Evolutionary conservation across 2,329 filamentous ascomycete genomes (phyloP).

Genomic region (Botryotinia convoluta): DNA sequence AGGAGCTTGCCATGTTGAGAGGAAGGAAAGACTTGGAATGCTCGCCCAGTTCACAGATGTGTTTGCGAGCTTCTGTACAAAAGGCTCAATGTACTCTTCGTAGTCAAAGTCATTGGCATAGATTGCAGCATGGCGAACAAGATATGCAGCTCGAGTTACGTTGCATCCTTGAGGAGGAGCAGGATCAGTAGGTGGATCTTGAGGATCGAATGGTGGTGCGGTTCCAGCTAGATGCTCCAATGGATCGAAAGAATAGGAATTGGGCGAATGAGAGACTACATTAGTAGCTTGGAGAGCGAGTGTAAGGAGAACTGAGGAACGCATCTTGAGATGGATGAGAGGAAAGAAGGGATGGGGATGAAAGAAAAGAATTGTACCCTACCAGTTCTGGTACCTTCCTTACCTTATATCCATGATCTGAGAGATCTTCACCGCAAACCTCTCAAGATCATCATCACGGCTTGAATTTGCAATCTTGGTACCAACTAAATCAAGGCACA

Average conservation of each 20-base stretch:
- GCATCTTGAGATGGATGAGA: conserved; percentile 11
- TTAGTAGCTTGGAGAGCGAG: conserved; percentile 12
- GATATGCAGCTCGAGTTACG: conserved; percentile 48
- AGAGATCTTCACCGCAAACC: neutral
- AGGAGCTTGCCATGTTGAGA: conserved; percentile 33
- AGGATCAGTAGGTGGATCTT: conserved; percentile 47
- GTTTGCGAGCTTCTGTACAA: conserved; percentile 48
- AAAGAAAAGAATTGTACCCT: neutral
- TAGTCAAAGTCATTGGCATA: conserved; percentile 53
- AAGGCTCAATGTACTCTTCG: conserved; percentile 50
- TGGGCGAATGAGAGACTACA: conserved; percentile 24
- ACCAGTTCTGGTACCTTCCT: conserved; percentile 2
- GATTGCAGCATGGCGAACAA: conserved; percentile 51
- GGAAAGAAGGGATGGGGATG: neutral
- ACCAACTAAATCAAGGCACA: conserved; percentile 16
- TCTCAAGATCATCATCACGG: neutral
- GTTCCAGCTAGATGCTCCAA: conserved; percentile 50
- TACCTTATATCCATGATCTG: conserved; percentile 14
- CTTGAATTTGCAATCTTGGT: neutral
- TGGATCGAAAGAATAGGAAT: conserved; percentile 45
- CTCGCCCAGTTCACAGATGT: conserved; percentile 47
- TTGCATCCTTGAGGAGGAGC: conserved; percentile 50
- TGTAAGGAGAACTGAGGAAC: conserved; percentile 14
- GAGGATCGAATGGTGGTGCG: conserved; percentile 49
- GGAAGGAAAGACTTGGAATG: conserved; percentile 32